Evolutionary conservation across 2,329 filamentous ascomycete species (phyloP), one percentile per base, ranked within the genome.

Genomic region (Eutypa lata): DNA sequence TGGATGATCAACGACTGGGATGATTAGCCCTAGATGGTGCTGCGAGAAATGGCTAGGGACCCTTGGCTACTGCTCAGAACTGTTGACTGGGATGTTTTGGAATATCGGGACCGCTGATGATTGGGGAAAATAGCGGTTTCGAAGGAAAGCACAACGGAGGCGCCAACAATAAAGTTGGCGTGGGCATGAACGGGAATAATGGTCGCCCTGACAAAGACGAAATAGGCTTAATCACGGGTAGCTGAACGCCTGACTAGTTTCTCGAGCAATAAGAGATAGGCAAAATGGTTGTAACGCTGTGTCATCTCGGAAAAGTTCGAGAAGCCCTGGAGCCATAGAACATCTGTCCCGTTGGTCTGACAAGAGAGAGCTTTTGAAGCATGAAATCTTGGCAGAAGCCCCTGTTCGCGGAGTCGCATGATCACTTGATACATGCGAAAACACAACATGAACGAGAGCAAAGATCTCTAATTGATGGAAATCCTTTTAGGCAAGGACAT

Each of bases 241-340:
- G 62, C 61, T 42, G 61, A 58, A 57, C 47, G 42, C 42, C 45
- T 44, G 31, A 13, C 21, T 19, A 44, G 31, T 43, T 28, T 19
- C n/a, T 49, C 26, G 26, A 31, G 10, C 26, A 31, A 18, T 16
- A 38, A 14, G 7, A 18, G 35, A 38, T 16, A 38, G 35, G 14
- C 49, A 33, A 26, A 19, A 19, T 21, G 28, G 28, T n/a, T 22
- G 45, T 14, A 18, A 50, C 42, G 46, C 51, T 42, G 49, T 22
- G 52, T 50, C 38, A 49, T 54, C 56, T 45, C 26, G 51, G 54
- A 59, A 64, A 55, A 53, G 48, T 61, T 61, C 59, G 53, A 60
- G 62, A 65, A 64, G 54, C 48, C 52, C 52, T 58, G 47, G 46
- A 35, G 53, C 49, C 49, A 48, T 19, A 48, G 22, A 49, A 37